phyloP scores from a whole-genome alignment of 2,329 filamentous ascomycete species.

The Aureobasidium pullulans region DNA sequence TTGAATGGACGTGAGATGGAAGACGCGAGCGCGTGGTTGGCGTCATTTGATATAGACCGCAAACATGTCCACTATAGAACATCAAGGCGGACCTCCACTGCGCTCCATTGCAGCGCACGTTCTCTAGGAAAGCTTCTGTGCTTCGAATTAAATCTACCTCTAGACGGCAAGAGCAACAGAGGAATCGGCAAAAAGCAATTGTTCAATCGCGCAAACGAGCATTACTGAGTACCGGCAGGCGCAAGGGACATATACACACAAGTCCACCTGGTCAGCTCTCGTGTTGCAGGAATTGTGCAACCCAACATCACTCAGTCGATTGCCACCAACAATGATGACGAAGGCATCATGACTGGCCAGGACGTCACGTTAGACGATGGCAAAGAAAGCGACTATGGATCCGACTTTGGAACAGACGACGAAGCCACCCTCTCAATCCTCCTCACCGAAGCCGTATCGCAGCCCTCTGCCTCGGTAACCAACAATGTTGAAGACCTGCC shows the following conservation, averaged over 20 bases:
- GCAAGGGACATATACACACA: no score
- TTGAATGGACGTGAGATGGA: not conserved
- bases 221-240: no score
- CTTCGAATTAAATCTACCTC: no score
- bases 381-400: conserved; percentile 53
- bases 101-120: no score
- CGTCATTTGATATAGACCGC: not conserved
- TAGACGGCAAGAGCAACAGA: no score
- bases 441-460: conserved; percentile 38
- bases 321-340: conserved; percentile 10
- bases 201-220: no score
- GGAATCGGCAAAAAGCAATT: not conserved
- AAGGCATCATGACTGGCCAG: conserved; percentile 2
- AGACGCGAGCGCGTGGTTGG: not conserved
- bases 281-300: no score
- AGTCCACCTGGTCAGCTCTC: not conserved
- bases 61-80: no score
- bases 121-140: no score
- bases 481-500: not conserved
- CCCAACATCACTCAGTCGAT: not conserved
- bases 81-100: no score
- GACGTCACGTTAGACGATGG: not conserved
- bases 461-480: conserved; percentile 19
- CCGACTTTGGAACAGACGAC: conserved; percentile 53
- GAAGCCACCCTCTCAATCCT: conserved; percentile 46